A percentile compares a stretch with the other conserved stretches of the same genome.
phyloP scores from a whole-genome alignment of 208 protist genomes.

The Angomonas ambiguus region DNA sequence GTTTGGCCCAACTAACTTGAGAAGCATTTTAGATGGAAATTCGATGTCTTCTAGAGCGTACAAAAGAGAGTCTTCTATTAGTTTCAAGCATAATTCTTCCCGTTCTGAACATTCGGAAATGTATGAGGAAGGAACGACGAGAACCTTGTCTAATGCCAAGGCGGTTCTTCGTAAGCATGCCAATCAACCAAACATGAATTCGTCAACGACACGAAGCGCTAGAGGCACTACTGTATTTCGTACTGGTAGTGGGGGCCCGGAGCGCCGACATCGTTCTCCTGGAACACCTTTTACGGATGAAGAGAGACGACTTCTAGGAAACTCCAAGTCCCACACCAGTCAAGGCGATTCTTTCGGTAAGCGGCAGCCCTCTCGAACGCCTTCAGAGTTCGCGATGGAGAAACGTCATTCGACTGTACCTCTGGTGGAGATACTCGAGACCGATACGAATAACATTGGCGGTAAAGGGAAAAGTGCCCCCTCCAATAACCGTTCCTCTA shows the following conservation, averaged over 20 bases:
- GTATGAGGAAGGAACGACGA: not conserved
- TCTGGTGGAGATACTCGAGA: not conserved
- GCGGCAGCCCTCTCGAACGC: not conserved
- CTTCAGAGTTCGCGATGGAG: not conserved
- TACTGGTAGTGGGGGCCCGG: not conserved
- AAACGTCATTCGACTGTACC: not conserved
- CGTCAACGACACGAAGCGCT: not conserved
- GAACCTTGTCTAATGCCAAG: not conserved
- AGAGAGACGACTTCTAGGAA: not conserved
- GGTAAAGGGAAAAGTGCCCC: not conserved
- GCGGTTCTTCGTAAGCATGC: not conserved
- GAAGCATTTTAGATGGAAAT: conserved; percentile 11
- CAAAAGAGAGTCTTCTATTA: not conserved
- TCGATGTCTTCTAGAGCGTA: not conserved
- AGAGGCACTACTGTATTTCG: not conserved
- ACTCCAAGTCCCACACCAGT: not conserved
- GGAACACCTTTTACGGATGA: not conserved
- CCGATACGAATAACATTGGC: not conserved
- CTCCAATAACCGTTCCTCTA: not conserved
- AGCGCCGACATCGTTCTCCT: not conserved
- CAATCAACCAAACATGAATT: not conserved
- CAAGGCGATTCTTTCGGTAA: not conserved
- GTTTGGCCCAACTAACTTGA: not conserved
- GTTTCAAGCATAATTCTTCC: not conserved
- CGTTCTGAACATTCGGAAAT: not conserved